Evolutionary conservation across 2,329 filamentous ascomycete genomes (phyloP).

Genomic region (Bipolaris zeicola): DNA sequence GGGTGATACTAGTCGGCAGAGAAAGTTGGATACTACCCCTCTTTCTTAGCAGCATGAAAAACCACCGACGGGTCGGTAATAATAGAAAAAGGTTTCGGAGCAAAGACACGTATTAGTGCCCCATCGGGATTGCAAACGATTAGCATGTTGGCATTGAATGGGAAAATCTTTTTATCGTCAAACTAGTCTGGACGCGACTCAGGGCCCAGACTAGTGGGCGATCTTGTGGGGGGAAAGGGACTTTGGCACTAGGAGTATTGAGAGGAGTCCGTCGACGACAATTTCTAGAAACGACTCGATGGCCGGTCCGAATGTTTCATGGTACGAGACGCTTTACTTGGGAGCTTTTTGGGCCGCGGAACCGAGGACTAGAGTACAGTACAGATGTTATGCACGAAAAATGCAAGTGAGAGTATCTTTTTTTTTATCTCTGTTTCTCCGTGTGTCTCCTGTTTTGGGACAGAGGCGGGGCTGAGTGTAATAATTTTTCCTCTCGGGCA

Average conservation of each 20-base stretch:
- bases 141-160: not conserved
- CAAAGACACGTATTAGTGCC: no score
- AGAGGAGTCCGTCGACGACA: not conserved
- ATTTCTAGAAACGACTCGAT: slow-evolving; percentile 4
- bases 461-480: not conserved
- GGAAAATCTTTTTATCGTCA: not conserved
- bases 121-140: not conserved
- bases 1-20: no score
- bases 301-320: slow-evolving; percentile 14
- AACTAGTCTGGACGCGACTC: not conserved
- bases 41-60: not conserved
- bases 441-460: not conserved
- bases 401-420: not conserved
- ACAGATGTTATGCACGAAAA: not conserved
- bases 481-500: not conserved
- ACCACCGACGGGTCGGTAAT: not conserved
- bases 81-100: not conserved
- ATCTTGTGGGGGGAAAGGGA: not conserved
- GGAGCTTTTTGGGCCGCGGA: not conserved
- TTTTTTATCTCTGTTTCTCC: not conserved
- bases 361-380: not conserved
- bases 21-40: not conserved
- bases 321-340: not conserved
- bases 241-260: not conserved
- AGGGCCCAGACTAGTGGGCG: not conserved